Conservation (phyloP, 176 grass and related monocot species). For the Triticum timopheevii region DNA sequence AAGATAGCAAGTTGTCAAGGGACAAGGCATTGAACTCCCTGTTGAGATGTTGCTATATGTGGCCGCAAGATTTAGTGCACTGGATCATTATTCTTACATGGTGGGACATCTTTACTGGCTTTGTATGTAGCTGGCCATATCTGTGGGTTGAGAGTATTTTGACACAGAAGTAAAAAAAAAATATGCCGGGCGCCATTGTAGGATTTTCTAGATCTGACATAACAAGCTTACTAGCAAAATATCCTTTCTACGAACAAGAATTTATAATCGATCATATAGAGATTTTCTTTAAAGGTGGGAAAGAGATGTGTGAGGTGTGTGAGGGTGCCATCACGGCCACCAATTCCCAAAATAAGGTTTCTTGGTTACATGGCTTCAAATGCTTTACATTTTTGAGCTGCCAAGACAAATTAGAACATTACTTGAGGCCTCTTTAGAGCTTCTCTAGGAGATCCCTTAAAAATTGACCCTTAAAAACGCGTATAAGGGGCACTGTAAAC, state of each 20-base stretch:
- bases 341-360: neutral
- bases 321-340: too few relatives aligned
- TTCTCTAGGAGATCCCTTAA: too few relatives aligned
- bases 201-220: neutral
- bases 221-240: neutral
- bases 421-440: neutral
- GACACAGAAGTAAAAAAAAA: neutral
- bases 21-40: constrained; percentile 33
- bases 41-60: neutral
- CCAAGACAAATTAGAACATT: neutral
- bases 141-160: neutral
- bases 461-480: too few relatives aligned
- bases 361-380: neutral
- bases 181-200: neutral
- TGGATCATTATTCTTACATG: constrained; percentile 20
- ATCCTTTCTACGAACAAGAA: neutral
- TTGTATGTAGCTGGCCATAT: constrained; percentile 14
- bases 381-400: neutral
- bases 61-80: constrained; percentile 14
- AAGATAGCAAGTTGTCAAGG: constrained; percentile 26
- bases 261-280: too few relatives aligned
- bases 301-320: too few relatives aligned
- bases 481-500: too few relatives aligned
- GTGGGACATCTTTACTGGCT: constrained; percentile 33
- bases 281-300: too few relatives aligned